Conservation (phyloP, 164 flowering plant genomes). For the Chimonanthus praecox region DNA sequence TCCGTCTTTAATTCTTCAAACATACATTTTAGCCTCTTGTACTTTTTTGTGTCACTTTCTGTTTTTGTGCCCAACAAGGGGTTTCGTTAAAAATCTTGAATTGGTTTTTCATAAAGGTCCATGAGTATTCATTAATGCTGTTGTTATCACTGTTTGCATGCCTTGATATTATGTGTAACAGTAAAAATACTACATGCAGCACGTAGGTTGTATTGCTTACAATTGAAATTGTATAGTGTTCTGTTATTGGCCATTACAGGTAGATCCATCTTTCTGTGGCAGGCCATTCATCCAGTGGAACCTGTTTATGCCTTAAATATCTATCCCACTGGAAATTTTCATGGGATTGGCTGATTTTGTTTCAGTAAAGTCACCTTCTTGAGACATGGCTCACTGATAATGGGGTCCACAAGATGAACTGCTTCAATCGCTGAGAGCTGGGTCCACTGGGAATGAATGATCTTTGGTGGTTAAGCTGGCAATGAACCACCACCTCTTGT, state of each 20-base stretch:
- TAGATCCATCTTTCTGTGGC: background rate
- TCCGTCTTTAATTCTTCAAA: too few relatives aligned
- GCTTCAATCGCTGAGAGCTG: background rate
- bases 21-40: too few relatives aligned
- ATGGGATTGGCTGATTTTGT: background rate
- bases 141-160: too few relatives aligned
- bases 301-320: background rate
- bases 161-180: too few relatives aligned
- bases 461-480: background rate
- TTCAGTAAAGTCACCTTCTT: background rate
- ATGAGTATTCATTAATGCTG: too few relatives aligned
- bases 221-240: too few relatives aligned
- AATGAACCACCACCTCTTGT: background rate
- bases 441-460: background rate
- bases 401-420: background rate
- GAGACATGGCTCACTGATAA: background rate
- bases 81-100: background rate
- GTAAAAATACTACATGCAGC: background rate
- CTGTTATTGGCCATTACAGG: background rate
- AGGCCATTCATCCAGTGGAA: background rate
- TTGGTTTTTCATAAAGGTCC: background rate
- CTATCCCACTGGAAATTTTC: background rate
- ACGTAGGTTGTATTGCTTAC: background rate
- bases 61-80: background rate
- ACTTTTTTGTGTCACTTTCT: too few relatives aligned